These are phyloP conservation scores for Penicillium dipodomyicola DNA, from an alignment of 495 filamentous ascomycete genomes.

Conservation along the genomic window DNA sequence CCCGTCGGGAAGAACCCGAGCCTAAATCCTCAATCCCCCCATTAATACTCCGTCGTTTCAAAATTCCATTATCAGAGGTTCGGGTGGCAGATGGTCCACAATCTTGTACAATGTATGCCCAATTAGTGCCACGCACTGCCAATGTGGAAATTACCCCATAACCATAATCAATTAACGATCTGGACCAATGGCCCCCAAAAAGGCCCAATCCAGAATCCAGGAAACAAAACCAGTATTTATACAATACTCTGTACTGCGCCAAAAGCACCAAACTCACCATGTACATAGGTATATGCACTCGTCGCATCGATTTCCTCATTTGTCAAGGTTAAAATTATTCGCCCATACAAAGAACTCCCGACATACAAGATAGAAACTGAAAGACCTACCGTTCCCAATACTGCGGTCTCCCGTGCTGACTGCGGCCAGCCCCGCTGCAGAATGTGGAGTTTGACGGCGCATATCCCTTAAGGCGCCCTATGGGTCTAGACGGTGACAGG, in stretches of 20 bases:
- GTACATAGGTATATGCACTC: background rate
- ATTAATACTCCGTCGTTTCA: background rate
- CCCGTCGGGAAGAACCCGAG: background rate
- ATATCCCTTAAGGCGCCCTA: background rate
- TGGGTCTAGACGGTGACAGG: background rate
- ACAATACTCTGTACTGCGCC: background rate
- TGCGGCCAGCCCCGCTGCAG: conserved; percentile 9
- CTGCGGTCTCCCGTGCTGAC: conserved; percentile 8
- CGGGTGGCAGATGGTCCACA: background rate
- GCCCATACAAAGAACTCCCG: background rate
- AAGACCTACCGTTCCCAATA: background rate
- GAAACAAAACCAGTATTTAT: background rate
- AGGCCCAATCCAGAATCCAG: background rate
- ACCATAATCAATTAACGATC: background rate
- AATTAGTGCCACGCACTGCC: background rate
- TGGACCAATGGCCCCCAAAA: background rate
- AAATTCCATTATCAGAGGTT: background rate
- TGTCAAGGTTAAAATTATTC: background rate
- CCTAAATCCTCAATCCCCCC: background rate
- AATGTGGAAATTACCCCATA: background rate
- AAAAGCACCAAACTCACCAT: background rate
- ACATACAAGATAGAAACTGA: background rate
- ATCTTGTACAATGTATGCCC: background rate
- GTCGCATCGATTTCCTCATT: background rate
- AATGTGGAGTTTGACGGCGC: conserved; percentile 12